These are phyloP conservation scores for Blastobotrys serpentis DNA, from an alignment of 1,139 yeast genomes.

Conservation along the genomic window DNA sequence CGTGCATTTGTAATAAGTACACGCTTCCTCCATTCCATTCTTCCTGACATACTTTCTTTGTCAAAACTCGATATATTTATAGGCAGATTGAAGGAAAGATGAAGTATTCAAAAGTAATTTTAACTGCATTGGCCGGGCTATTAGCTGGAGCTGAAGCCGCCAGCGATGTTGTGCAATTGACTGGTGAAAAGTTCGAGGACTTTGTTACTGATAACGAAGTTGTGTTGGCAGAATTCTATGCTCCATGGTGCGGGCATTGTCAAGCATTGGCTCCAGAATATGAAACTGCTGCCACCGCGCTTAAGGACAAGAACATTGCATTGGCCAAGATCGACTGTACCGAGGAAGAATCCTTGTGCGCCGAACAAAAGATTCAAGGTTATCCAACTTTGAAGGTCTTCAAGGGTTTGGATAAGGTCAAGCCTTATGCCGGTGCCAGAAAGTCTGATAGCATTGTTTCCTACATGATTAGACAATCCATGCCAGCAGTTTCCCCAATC, in stretches of 20 bases:
- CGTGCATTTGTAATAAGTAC: neutral
- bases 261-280: slow-evolving; percentile 91
- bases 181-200: slow-evolving; percentile 50
- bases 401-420: slow-evolving; percentile 54
- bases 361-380: slow-evolving; percentile 72
- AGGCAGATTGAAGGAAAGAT: too few relatives aligned
- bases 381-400: slow-evolving; percentile 90
- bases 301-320: slow-evolving; percentile 65
- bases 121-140: slow-evolving; percentile 13
- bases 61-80: too few relatives aligned
- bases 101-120: slow-evolving; percentile 14
- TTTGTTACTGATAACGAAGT: slow-evolving; percentile 72
- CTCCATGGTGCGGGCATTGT: slow-evolving; percentile 99
- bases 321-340: slow-evolving; percentile 94
- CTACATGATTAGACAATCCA: slow-evolving; percentile 78
- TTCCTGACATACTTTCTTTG: neutral
- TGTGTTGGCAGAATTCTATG: slow-evolving; percentile 91
- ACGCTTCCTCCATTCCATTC: neutral
- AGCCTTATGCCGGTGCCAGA: slow-evolving; percentile 80
- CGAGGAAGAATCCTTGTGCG: slow-evolving; percentile 77
- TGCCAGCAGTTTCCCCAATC: slow-evolving; percentile 70
- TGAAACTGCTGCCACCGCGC: slow-evolving; percentile 74
- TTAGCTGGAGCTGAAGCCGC: slow-evolving; percentile 11
- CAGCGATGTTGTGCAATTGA: slow-evolving; percentile 73
- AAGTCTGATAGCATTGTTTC: slow-evolving; percentile 71